Evolutionary conservation across 1,139 yeast genomes (phyloP), one percentile per base, ranked within the genome.

Genomic region (Saccharomycopsis crataegensis): DNA sequence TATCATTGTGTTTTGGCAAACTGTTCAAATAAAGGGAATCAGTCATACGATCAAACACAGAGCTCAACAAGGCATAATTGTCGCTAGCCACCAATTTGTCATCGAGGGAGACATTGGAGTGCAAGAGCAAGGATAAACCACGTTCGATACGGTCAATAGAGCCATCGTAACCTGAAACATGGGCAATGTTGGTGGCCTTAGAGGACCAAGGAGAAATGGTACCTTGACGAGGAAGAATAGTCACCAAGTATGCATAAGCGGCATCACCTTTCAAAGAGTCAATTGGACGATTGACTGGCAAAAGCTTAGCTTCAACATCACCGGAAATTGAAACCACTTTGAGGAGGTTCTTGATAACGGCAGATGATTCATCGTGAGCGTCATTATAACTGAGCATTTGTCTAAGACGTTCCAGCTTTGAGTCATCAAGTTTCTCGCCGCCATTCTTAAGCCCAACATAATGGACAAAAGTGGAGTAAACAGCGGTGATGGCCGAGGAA

Each of bases 151-250:
- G 79, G 64, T 82, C 86, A 47, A 93, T 76, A 57, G 76, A 78
- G 14, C 76, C 76, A 45, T 76, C 77, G 57, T 93, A 77, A 6
- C 97, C 97, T 72, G 97, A 89, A 52, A 87, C 95, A 56, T 82
- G 81, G 51, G 94, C 80, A 62, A 94, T 94, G 69, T 93, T 93
- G 48, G 99, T 91, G 41, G 99, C 99, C 72, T 94, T 94, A 16
- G 99, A 91, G 16, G 97, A 89, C 99, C 99, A 94, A 38, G 99
- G 99, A 32, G 98, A 91, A 61, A 93, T 90, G 31, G 99, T 93
- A 57, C 99, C 99, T 8, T 93, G 76, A 69, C 99, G 82, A 48
- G 99, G 99, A 56, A 91, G 76, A 54, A 94, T 77, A 67, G 95
- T 78, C 52, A 93, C 71, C 62, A 90, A 72, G 59, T 80, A 78